Evolutionary conservation across 2,329 filamentous ascomycete genomes (phyloP), one percentile per base, ranked within the genome.

Genomic region (Nothomitra cinnamomea): DNA sequence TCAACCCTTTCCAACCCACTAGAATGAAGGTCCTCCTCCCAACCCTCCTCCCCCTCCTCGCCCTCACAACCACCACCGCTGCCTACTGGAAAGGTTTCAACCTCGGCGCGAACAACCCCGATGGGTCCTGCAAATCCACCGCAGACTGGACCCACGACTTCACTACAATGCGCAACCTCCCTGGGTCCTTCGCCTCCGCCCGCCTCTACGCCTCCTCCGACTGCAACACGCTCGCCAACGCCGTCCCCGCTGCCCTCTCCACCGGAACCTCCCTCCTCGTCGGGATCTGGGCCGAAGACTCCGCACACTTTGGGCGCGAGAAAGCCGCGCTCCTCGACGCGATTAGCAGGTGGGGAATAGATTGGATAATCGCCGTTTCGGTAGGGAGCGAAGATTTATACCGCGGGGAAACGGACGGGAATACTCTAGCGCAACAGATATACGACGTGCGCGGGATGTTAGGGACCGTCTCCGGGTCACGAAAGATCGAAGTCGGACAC

Each of bases 341-440:
- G 19, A 70, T 83, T 53, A 61, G 68, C 57, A 68, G 69, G 60
- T 71, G 76, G 62, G 79, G 79, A 59, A 62, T 71, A 55, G 72
- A 76, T 61, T 78, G 79, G 64, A 71, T 83, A 59, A 74, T 82
- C 43, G 79, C 78, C 56, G 75, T 83, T 60, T 79, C 76, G 56
- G 79, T 84, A 52, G 81, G 81, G 43, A 78, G 73, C 61, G 81
- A 85, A 70, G 79, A 83, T 61, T 70, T 84, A 41, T 85, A 84
- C 73, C 74, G 81, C 53, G 65, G 63, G 13, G 70, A 73, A 53
- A 69, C 68, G 28, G 60, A 60, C 24, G 67, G 70, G 3, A 61
- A 59, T 36, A 66, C 61, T 1, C 63, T 74, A 5, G 70, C 70
- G 3, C 57, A 65, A 41, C 67, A 73, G 57, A 73, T 74, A 53